Evolutionary conservation across 176 grass and related monocot genomes (phyloP).

Genomic region (Luzula sylvatica): DNA sequence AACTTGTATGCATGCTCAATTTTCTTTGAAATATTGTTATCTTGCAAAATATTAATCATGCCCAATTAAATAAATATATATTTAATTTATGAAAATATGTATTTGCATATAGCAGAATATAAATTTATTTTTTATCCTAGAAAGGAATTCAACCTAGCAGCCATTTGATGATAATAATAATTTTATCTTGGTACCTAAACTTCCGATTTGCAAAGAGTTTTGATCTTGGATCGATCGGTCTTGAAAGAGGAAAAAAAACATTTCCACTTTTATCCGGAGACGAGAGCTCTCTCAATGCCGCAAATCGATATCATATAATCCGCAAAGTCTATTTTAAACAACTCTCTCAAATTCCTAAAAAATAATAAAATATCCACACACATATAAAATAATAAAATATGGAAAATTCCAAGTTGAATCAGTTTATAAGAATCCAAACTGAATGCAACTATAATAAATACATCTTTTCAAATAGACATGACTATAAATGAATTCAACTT

Average conservation of each 20-base stretch:
- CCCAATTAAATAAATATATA: conserved; percentile 96
- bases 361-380: too few relatives aligned
- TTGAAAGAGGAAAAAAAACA: conserved; percentile 96
- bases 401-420: too few relatives aligned
- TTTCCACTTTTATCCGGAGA: conserved; percentile 98
- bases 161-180: too few relatives aligned
- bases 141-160: too few relatives aligned
- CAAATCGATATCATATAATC: conserved; percentile 99
- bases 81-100: too few relatives aligned
- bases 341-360: conserved; percentile 93
- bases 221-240: conserved; percentile 98
- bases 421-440: too few relatives aligned
- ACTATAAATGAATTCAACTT: too few relatives aligned
- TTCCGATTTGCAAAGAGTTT: conserved; percentile 98
- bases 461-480: too few relatives aligned
- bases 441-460: too few relatives aligned
- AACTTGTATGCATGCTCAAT: conserved; percentile 92
- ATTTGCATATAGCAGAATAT: too few relatives aligned
- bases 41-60: conserved; percentile 97
- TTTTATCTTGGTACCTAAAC: conserved; percentile 69
- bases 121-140: too few relatives aligned
- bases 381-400: too few relatives aligned
- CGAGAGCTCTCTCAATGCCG: conserved; percentile 85
- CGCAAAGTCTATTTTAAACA: conserved; percentile 99
- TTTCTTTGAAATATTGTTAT: conserved; percentile 85